These are phyloP conservation scores for Puccinia hordei DNA, from an alignment of 1,284 basidiomycete genomes.

Conservation along the genomic window DNA sequence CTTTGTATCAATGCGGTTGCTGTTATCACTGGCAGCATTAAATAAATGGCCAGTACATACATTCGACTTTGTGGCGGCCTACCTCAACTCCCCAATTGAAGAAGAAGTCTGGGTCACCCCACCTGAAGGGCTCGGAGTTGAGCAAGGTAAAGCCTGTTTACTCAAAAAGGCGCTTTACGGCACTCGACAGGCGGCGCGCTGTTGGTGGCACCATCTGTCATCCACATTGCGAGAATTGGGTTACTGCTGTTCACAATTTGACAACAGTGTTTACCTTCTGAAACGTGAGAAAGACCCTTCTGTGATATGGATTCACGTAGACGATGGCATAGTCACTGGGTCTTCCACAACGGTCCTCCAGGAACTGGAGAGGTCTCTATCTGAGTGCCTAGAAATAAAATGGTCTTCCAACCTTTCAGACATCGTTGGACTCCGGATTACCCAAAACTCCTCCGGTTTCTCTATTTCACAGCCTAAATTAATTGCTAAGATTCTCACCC, in stretches of 20 bases:
- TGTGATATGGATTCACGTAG: not conserved
- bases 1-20: not conserved
- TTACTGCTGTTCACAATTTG: not conserved
- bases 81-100: not conserved
- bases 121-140: not conserved
- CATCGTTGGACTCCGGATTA: not conserved
- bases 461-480: not conserved
- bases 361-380: too few relatives aligned
- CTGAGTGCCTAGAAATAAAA: too few relatives aligned
- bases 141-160: too few relatives aligned
- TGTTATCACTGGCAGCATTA: not conserved
- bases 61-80: constrained; percentile 4
- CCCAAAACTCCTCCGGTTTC: not conserved
- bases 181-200: constrained; percentile 12
- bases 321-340: too few relatives aligned
- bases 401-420: too few relatives aligned
- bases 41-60: constrained; percentile 2
- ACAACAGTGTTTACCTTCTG: too few relatives aligned
- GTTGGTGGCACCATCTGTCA: constrained; percentile 13
- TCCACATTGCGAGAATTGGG: not conserved
- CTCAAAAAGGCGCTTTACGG: not conserved
- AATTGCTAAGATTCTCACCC: not conserved
- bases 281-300: not conserved
- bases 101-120: too few relatives aligned
- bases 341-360: too few relatives aligned